Evolutionary conservation across 495 filamentous ascomycete genomes (phyloP), one percentile per base, ranked within the genome.

Genomic region (Daldinia decipiens): DNA sequence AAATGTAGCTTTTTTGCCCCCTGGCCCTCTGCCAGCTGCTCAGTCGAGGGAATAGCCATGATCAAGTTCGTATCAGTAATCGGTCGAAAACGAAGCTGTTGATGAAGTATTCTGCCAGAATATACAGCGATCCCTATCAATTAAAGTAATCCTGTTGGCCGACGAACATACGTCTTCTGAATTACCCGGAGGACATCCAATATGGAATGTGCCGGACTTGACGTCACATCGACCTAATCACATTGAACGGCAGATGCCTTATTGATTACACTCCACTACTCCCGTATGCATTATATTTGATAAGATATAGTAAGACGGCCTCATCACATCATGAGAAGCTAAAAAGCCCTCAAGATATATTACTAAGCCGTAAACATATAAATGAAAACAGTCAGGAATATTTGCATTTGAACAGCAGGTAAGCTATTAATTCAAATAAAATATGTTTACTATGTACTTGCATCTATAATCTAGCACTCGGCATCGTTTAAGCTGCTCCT

Each of bases 1-100:
- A 78, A 77, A 36, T 79, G 78, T 19, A 79, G 52, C 47, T 74
- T 76, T 26, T 62, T 68, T 3, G 26, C 57, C 36, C 51, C 57
- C 36, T 65, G 61, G 34, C 61, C 29, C 13, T 21, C 50, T 8
- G 52, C 51, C 34, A 40, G 43, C 43, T 50, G 43, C 15, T 73
- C 31, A 58, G 50, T n/a, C 17, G 64, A 56, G 40, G 65, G 32
- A 19, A 56, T 58, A 26, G 65, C 65, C 70, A 73, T 73, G 29
- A 5, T 62, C 51, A 3, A 34, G 50, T 29, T 47, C 0, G 43
- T 47, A 19, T 7, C 5, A 47, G 17, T 21, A 47, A 9, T 47
- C 8, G 17, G 17, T 1, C 3, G 8, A 17, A 47, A 11, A 52
- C 8, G 26, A 31, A 53, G 26, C 26, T 31, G 4, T 31, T 53